Evolutionary conservation across 2,329 filamentous ascomycete genomes (phyloP).

Genomic region (Xylaria hypoxylon): DNA sequence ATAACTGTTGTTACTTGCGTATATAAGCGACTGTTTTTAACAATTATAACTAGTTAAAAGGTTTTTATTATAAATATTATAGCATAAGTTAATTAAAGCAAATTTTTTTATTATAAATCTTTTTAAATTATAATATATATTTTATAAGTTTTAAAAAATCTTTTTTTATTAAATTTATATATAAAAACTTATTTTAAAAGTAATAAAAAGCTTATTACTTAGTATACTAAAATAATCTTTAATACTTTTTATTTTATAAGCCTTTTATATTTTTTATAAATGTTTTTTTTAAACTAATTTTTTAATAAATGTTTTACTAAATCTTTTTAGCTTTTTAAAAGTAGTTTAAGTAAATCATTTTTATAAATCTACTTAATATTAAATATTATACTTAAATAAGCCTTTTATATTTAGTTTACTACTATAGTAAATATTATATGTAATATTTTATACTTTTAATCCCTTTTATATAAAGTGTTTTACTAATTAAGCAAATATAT

Average conservation of each 20-base stretch:
- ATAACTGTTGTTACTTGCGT: too few relatives aligned
- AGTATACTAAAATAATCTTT: not conserved
- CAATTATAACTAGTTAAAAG: too few relatives aligned
- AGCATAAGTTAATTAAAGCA: not conserved
- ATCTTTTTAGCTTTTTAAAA: not conserved
- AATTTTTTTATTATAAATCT: conserved; percentile 2
- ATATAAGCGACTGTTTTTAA: too few relatives aligned
- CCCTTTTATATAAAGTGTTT: conserved; percentile 3
- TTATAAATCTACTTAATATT: not conserved
- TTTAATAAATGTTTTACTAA: not conserved
- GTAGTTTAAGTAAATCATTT: not conserved
- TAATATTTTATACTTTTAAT: conserved; percentile 1
- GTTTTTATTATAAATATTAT: not conserved
- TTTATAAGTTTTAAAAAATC: conserved; percentile 1
- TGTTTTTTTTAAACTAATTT: not conserved
- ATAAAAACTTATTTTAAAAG: conserved; percentile 8
- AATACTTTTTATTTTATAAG: not conserved
- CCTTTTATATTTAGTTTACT: conserved; percentile 9
- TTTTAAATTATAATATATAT: not conserved
- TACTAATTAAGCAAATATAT: conserved; percentile 1
- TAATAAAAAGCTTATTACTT: not conserved
- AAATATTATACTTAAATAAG: not conserved
- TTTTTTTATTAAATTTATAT: conserved; percentile 13
- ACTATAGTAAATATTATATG: conserved; percentile 1
- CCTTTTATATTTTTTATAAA: not conserved